Evolutionary conservation across 768 basidiomycete genomes (phyloP).

Genomic region (Amanita fuliginea): DNA sequence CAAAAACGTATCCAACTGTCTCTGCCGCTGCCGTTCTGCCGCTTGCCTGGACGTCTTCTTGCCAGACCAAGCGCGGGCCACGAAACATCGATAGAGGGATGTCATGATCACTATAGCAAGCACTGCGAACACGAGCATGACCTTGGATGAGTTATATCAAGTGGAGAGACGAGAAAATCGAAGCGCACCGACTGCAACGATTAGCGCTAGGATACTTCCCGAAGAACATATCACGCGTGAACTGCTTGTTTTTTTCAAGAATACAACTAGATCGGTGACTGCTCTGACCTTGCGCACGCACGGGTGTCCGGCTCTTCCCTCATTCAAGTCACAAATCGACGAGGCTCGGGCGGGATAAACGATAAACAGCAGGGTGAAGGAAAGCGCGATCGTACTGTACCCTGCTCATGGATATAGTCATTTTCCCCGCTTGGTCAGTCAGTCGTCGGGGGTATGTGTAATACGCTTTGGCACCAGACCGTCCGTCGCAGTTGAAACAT

Average conservation of each 20-base stretch:
- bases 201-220: background rate
- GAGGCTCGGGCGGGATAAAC: too few relatives aligned
- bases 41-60: background rate
- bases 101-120: background rate
- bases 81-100: background rate
- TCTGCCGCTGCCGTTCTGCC: background rate
- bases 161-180: background rate
- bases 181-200: background rate
- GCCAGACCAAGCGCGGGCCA: background rate
- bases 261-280: background rate
- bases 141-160: too few relatives aligned
- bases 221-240: background rate
- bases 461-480: background rate
- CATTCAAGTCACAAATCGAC: background rate
- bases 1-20: background rate
- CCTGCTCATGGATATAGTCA: too few relatives aligned
- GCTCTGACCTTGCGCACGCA: background rate
- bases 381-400: too few relatives aligned
- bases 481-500: background rate
- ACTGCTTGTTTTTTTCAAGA: background rate
- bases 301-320: background rate
- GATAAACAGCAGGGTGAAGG: too few relatives aligned
- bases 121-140: background rate
- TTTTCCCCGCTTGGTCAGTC: background rate
- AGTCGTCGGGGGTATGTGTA: background rate